These are phyloP conservation scores for Candida coquimbonensis DNA, from an alignment of 805 yeast genomes.

Conservation along the genomic window DNA sequence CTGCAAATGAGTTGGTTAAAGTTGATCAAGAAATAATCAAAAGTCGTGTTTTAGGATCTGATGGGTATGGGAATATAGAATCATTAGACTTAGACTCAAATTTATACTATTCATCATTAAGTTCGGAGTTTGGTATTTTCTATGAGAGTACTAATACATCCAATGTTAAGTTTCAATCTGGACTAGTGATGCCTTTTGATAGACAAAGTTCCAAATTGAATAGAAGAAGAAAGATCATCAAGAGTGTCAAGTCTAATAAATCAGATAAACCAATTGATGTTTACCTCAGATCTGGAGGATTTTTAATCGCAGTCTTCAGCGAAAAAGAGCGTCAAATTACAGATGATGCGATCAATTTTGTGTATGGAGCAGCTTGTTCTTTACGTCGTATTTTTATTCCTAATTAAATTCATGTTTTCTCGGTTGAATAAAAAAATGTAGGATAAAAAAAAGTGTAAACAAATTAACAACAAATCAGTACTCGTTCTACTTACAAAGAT, in stretches of 20 bases:
- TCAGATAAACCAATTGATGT: conserved; percentile 30
- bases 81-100: conserved; percentile 25
- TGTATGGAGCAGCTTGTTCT: conserved; percentile 39
- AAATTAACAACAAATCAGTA: conserved; percentile 4
- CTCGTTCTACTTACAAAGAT: conserved; percentile 25
- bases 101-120: conserved; percentile 38
- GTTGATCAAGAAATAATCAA: conserved; percentile 33
- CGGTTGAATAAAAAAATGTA: background rate
- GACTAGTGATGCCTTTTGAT: conserved; percentile 47
- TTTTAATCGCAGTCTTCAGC: conserved; percentile 40
- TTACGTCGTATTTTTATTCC: conserved; percentile 39
- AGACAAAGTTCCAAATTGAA: conserved; percentile 37
- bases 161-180: conserved; percentile 34
- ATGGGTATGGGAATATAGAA: conserved; percentile 22
- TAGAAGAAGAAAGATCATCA: conserved; percentile 26
- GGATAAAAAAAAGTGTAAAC: background rate
- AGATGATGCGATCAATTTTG: conserved; percentile 35
- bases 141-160: conserved; percentile 27
- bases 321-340: conserved; percentile 24
- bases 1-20: conserved; percentile 30
- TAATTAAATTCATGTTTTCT: conserved; percentile 1
- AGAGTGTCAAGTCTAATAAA: conserved; percentile 5
- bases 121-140: conserved; percentile 45
- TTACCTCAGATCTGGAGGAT: conserved; percentile 46
- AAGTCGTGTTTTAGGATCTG: conserved; percentile 40